These are phyloP conservation scores for Wickerhamomyces sp. DNA, from an alignment of 1,139 yeast species.

Conservation along the genomic window DNA sequence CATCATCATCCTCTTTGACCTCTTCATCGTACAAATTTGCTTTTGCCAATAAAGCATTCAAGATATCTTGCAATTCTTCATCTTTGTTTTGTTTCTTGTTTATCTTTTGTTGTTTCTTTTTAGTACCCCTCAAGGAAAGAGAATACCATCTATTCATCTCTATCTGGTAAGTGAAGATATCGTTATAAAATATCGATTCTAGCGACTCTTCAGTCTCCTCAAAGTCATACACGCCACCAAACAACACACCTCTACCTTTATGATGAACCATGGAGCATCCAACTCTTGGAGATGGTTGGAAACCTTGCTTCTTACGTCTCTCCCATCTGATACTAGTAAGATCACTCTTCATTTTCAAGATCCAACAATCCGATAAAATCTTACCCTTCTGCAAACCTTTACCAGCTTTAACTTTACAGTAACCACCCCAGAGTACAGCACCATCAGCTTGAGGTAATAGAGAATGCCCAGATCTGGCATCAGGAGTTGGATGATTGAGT, in stretches of 20 bases:
- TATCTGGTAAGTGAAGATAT: conserved; percentile 74
- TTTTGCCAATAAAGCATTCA: conserved; percentile 69
- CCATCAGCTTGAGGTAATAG: conserved; percentile 81
- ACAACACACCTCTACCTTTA: conserved; percentile 87
- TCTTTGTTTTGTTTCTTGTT: conserved; percentile 55
- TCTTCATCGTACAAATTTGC: conserved; percentile 63
- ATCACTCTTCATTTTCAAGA: conserved; percentile 81
- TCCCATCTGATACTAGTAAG: conserved; percentile 82
- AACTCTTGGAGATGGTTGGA: conserved; percentile 88
- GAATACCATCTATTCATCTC: conserved; percentile 91
- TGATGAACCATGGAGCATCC: conserved; percentile 90
- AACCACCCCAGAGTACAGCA: conserved; percentile 87
- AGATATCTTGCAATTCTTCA: conserved; percentile 77
- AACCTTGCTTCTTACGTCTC: conserved; percentile 83
- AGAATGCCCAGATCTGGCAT: conserved; percentile 92
- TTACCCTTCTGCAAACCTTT: conserved; percentile 91
- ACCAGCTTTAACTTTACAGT: conserved; percentile 86
- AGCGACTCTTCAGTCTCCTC: conserved; percentile 93
- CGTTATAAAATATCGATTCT: conserved; percentile 81
- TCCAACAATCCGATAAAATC: conserved; percentile 86
- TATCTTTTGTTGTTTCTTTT: conserved; percentile 43
- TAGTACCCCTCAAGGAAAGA: conserved; percentile 58
- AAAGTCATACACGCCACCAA: conserved; percentile 94
- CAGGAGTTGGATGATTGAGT: conserved; percentile 75
- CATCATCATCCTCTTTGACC: conserved; percentile 41